Conservation (phyloP, 2,329 filamentous ascomycete species). For the Exserohilum rostratum region DNA sequence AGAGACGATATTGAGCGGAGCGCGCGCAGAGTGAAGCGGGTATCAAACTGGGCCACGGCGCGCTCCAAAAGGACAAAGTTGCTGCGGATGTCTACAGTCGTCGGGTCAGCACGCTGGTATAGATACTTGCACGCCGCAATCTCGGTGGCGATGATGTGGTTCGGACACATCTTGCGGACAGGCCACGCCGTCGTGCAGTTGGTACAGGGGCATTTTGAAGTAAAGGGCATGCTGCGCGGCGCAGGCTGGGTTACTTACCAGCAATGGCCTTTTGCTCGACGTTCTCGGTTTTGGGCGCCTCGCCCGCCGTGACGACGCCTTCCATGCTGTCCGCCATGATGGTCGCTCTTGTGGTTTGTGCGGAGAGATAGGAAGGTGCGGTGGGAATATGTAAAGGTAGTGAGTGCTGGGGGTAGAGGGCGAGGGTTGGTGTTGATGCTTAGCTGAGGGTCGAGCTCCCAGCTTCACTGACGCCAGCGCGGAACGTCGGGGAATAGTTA, state of each 20-base stretch:
- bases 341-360: conserved; percentile 22
- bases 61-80: conserved; percentile 92
- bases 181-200: conserved; percentile 26
- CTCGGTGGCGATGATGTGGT: conserved; percentile 39
- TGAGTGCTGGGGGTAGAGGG: conserved; percentile 7
- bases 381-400: conserved; percentile 12
- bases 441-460: conserved; percentile 27
- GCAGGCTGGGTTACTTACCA: conserved; percentile 35
- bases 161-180: conserved; percentile 36
- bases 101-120: conserved; percentile 39
- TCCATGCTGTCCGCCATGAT: conserved; percentile 60
- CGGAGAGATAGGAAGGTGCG: conserved; percentile 22
- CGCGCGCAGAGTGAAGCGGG: conserved; percentile 91
- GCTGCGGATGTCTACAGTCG: conserved; percentile 80
- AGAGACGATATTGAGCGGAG: conserved; percentile 94
- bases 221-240: conserved; percentile 25
- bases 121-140: conserved; percentile 38
- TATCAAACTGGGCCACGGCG: conserved; percentile 90
- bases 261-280: conserved; percentile 49
- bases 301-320: conserved; percentile 51
- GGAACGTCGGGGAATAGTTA: conserved; percentile 21
- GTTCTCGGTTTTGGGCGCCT: conserved; percentile 50
- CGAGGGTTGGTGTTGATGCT: conserved; percentile 24
- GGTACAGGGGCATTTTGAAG: conserved; percentile 30
- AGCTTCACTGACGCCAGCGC: conserved; percentile 21